phyloP scores from a whole-genome alignment of 2,329 filamentous ascomycete genomes.

The Pseudocercospora ulei region DNA sequence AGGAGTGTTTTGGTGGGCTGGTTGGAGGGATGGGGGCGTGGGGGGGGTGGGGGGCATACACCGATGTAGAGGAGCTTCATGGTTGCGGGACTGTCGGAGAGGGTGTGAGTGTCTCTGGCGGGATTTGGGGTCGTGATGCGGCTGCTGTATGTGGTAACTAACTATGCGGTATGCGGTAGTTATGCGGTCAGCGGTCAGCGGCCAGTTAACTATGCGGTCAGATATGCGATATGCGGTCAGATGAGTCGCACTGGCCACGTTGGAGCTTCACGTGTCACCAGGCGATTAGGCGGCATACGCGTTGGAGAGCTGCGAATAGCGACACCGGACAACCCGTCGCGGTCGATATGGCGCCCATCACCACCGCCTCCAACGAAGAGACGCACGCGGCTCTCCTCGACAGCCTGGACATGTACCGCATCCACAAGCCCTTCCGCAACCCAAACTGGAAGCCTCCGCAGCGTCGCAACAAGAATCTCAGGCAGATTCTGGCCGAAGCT shows the following conservation, averaged over 20 bases:
- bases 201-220: too few relatives aligned
- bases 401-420: conserved; percentile 77
- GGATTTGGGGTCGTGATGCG: not conserved
- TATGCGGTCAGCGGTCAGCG: too few relatives aligned
- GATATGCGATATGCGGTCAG: too few relatives aligned
- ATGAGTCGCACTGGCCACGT: not conserved
- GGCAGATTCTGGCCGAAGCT: conserved; percentile 85
- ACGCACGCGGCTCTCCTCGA: conserved; percentile 76
- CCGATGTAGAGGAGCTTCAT: conserved; percentile 88
- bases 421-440: conserved; percentile 84
- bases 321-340: not conserved
- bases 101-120: conserved; percentile 1
- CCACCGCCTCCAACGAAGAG: conserved; percentile 64
- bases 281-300: conserved; percentile 3
- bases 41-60: conserved; percentile 45
- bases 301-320: conserved; percentile 7
- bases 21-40: conserved; percentile 18
- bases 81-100: conserved; percentile 35
- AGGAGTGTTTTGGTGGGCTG: too few relatives aligned
- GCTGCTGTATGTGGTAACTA: too few relatives aligned
- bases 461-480: conserved; percentile 97
- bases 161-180: too few relatives aligned
- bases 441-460: conserved; percentile 82
- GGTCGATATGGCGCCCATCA: conserved; percentile 48
- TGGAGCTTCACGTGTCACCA: conserved; percentile 5